Evolutionary conservation across 1,284 basidiomycete genomes (phyloP).

Genomic region (Schizophyllum amplum): DNA sequence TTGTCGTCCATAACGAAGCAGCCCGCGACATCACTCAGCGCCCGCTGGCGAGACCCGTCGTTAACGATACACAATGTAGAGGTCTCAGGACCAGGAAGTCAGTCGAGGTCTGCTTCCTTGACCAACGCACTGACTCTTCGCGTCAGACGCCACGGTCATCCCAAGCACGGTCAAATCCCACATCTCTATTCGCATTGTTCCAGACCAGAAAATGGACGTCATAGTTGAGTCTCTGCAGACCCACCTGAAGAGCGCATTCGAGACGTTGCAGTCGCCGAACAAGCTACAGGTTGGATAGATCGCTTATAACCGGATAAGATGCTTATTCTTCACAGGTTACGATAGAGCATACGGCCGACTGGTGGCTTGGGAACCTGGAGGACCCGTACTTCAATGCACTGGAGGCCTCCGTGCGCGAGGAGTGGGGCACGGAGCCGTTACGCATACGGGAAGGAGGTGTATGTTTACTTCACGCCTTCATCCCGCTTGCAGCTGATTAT

Average conservation of each 20-base stretch:
- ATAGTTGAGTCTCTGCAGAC: slow-evolving; percentile 58
- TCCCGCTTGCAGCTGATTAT: slow-evolving; percentile 4
- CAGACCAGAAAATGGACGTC: slow-evolving; percentile 78
- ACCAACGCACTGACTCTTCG: not conserved
- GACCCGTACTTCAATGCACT: slow-evolving; percentile 80
- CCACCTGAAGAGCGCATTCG: slow-evolving; percentile 59
- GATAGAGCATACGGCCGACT: slow-evolving; percentile 83
- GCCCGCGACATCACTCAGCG: slow-evolving; percentile 57
- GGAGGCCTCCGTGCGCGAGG: slow-evolving; percentile 72
- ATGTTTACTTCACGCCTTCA: slow-evolving; percentile 23
- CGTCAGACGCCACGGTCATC: slow-evolving; percentile 77
- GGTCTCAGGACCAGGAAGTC: slow-evolving; percentile 70
- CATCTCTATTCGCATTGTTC: slow-evolving; percentile 86
- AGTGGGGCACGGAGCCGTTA: slow-evolving; percentile 81
- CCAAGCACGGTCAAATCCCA: slow-evolving; percentile 75
- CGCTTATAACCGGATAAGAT: too few relatives aligned
- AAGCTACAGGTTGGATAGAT: slow-evolving; percentile 45
- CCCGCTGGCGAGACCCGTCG: slow-evolving; percentile 75
- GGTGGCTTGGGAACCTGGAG: slow-evolving; percentile 90
- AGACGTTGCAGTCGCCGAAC: slow-evolving; percentile 60
- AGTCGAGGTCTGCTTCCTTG: slow-evolving; percentile 14
- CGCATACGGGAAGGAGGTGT: slow-evolving; percentile 93
- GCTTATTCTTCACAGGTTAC: slow-evolving; percentile 41
- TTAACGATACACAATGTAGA: slow-evolving; percentile 66
- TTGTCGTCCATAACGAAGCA: slow-evolving; percentile 63